A percentile compares a stretch with the other conserved stretches of the same genome.
Evolutionary conservation across 2,329 filamentous ascomycete genomes (phyloP).

Genomic region (Fusarium protoensiforme): DNA sequence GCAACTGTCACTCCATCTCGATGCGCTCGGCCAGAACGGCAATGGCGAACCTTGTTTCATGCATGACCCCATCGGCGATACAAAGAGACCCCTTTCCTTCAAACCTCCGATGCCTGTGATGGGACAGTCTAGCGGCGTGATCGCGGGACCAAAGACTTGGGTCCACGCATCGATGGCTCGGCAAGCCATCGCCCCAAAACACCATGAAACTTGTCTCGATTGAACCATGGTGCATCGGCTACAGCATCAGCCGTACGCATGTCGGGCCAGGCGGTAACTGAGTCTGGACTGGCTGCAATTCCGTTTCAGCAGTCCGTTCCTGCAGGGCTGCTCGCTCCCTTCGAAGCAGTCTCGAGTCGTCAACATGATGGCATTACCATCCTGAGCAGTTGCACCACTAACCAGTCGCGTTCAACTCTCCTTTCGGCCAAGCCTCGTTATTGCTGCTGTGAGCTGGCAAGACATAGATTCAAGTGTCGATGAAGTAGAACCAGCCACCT

Average conservation of each 20-base stretch:
- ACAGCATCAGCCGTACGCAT: constrained; percentile 18
- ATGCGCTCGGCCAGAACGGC: not conserved
- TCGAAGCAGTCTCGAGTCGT: not conserved
- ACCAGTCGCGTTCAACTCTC: constrained; percentile 4
- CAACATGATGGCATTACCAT: not conserved
- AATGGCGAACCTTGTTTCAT: not conserved
- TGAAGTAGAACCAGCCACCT: not conserved
- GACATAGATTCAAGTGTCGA: not conserved
- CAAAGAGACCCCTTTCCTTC: constrained; percentile 5
- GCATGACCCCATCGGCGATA: not conserved
- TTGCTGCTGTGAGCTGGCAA: not conserved
- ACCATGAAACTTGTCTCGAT: constrained; percentile 16
- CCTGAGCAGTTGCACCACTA: not conserved
- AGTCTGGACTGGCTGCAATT: not conserved
- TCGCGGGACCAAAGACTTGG: constrained; percentile 16
- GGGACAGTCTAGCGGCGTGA: constrained; percentile 3
- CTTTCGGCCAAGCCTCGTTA: not conserved
- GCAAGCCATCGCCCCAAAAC: constrained; percentile 33
- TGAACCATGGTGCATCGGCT: constrained; percentile 15
- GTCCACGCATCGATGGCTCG: constrained; percentile 22
- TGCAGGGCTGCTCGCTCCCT: not conserved
- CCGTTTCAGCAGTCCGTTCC: not conserved
- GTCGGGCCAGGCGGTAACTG: not conserved
- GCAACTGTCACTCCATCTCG: not conserved
- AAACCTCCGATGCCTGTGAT: not conserved